Conservation (phyloP, 768 basidiomycete genomes). For the Auriculariales sp. region DNA sequence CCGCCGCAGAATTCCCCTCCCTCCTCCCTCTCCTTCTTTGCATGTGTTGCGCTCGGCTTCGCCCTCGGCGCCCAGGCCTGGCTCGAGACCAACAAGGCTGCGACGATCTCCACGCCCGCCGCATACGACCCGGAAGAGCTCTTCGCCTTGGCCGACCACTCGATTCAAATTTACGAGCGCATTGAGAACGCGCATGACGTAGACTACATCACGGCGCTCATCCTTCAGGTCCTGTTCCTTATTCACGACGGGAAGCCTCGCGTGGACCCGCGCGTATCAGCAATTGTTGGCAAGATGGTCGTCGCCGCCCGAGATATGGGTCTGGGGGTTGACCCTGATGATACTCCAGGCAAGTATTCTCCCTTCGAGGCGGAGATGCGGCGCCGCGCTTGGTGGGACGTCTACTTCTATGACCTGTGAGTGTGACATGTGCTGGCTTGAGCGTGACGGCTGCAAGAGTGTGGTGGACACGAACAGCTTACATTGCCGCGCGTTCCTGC, state of each 20-base stretch:
- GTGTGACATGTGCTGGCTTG: conserved; percentile 14
- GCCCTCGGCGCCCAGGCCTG: conserved; percentile 35
- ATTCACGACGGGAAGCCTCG: conserved; percentile 36
- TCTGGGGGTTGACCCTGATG: conserved; percentile 43
- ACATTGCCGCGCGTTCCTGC: conserved; percentile 2
- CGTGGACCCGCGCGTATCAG: conserved; percentile 25
- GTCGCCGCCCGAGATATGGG: conserved; percentile 52
- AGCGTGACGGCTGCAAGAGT: too few relatives aligned
- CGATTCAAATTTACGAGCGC: conserved; percentile 28
- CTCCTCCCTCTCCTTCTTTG: conserved; percentile 42
- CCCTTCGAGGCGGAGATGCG: conserved; percentile 38
- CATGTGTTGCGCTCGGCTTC: conserved; percentile 39
- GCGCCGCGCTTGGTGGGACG: conserved; percentile 63
- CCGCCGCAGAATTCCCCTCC: conserved; percentile 11
- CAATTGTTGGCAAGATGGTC: conserved; percentile 51
- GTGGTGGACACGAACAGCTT: too few relatives aligned
- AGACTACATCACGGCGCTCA: conserved; percentile 44
- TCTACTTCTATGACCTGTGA: conserved; percentile 64
- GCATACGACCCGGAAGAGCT: conserved; percentile 17
- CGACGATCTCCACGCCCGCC: conserved; percentile 9
- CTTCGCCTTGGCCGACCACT: conserved; percentile 34
- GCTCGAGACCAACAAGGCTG: conserved; percentile 2
- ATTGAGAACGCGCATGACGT: conserved; percentile 28
- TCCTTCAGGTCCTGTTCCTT: conserved; percentile 40
- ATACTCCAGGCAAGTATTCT: conserved; percentile 29